These are phyloP conservation scores for Musa acuminata DNA, from an alignment of 176 grass and related monocot genomes.

Conservation along the genomic window DNA sequence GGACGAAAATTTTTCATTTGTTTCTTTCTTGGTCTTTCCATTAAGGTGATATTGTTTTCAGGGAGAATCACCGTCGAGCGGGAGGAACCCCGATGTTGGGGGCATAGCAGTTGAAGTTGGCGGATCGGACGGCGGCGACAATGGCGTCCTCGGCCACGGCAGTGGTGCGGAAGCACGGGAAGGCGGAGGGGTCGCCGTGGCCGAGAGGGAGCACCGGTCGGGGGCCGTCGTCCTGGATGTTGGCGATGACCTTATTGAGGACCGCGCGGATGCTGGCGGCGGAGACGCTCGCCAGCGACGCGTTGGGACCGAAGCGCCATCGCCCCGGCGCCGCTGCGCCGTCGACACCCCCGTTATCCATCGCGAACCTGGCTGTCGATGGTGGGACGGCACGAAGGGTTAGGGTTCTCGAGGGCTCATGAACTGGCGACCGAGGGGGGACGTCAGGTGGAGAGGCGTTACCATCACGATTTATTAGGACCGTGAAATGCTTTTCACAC, in stretches of 20 bases:
- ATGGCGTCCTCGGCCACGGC: slow-evolving; percentile 55
- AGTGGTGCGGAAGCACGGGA: slow-evolving; percentile 57
- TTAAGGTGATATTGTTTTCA: not conserved
- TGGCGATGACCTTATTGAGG: slow-evolving; percentile 25
- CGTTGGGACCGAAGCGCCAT: slow-evolving; percentile 39
- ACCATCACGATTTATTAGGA: too few relatives aligned
- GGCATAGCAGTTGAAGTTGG: slow-evolving; percentile 47
- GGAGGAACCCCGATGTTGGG: slow-evolving; percentile 24
- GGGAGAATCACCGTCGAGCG: slow-evolving; percentile 42
- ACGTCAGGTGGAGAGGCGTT: too few relatives aligned
- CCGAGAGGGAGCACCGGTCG: slow-evolving; percentile 43
- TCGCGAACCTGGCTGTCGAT: not conserved
- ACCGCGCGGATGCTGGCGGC: slow-evolving; percentile 39
- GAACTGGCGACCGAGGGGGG: too few relatives aligned
- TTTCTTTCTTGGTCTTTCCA: not conserved
- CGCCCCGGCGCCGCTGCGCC: not conserved
- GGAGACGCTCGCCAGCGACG: slow-evolving; percentile 20
- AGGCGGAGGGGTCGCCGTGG: slow-evolving; percentile 52
- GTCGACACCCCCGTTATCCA: slow-evolving; percentile 20
- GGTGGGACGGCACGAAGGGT: too few relatives aligned
- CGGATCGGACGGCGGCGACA: slow-evolving; percentile 44
- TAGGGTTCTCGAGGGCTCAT: too few relatives aligned
- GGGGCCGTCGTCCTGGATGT: slow-evolving; percentile 24
- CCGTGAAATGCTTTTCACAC: too few relatives aligned
- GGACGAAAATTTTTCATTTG: not conserved